phyloP scores from a whole-genome alignment of 441 rosid species.

The Rhodomyrtus psidioides region DNA sequence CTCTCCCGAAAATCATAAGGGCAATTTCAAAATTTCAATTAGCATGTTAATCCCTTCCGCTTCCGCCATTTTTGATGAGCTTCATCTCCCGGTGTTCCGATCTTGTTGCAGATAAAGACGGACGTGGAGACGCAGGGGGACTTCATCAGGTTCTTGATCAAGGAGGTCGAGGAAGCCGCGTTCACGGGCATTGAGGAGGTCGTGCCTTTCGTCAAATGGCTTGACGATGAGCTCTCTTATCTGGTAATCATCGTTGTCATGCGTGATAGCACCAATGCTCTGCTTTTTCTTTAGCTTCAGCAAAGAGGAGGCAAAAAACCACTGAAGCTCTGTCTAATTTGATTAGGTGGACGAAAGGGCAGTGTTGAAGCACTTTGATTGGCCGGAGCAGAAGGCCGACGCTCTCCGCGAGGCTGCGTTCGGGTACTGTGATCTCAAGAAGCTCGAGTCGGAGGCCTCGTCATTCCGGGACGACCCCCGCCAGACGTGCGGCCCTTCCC shows the following conservation, averaged over 20 bases:
- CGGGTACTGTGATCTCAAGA: conserved; percentile 77
- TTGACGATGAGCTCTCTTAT: conserved; percentile 88
- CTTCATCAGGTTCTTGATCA: conserved; percentile 75
- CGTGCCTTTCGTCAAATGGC: conserved; percentile 92
- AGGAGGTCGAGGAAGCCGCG: conserved; percentile 80
- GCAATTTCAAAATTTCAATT: conserved; percentile 11
- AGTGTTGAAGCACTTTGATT: conserved; percentile 81
- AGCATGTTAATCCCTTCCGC: neutral
- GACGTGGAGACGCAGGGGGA: conserved; percentile 97
- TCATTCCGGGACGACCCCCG: conserved; percentile 55
- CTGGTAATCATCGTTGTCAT: conserved; percentile 27
- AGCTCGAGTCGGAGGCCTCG: conserved; percentile 69
- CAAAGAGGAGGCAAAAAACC: neutral
- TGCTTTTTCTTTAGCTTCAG: neutral
- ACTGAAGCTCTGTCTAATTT: neutral
- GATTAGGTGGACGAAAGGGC: conserved; percentile 90
- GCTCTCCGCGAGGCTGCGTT: conserved; percentile 92
- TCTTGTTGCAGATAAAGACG: conserved; percentile 65
- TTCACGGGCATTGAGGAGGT: conserved; percentile 79
- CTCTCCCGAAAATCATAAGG: neutral
- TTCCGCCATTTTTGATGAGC: neutral
- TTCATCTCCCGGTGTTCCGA: neutral
- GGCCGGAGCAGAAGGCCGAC: conserved; percentile 97
- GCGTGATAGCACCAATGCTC: neutral
- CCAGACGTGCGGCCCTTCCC: conserved; percentile 55